Evolutionary conservation across 2,329 filamentous ascomycete genomes (phyloP), one percentile per base, ranked within the genome.

Genomic region (Alternaria incomplexa): DNA sequence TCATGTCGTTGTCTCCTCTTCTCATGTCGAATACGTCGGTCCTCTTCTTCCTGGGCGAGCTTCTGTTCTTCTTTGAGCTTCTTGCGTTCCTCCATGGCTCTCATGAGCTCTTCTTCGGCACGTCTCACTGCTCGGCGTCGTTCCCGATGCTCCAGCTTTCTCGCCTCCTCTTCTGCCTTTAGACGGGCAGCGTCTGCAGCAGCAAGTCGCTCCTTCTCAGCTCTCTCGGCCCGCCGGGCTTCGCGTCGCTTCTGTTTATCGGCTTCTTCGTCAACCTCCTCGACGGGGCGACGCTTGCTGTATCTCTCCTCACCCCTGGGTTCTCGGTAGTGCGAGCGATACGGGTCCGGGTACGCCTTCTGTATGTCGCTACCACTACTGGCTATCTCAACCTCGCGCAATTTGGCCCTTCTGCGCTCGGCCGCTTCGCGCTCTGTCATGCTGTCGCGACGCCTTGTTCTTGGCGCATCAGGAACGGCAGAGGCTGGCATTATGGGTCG

Each of bases 371-470:
- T 73, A 46, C 67, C 69, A 50, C 73, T 73, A 20, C 68, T 58
- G 22, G 65, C 54, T 45, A 69, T 72, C n/a, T 73, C 68, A 2
- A 56, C 51, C 22, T 75, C 74, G 22, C 66, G 68, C 2, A 64
- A 36, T 40, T 64, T 62, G 11, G 72, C 70, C 56, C 71, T 74
- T 3, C 62, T 68, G 55, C 64, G 68, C 9, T 55, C 58, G 22
- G 64, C 23, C 22, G 57, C 59, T 32, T 79, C 77, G 20, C 71
- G 70, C 13, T 77, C 76, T 4, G 75, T 75, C 36, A 77, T 73
- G 56, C 76, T 78, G 54, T 79, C 76, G 10, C 72, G 71, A 26
- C 76, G 71, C 48, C 74, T 78, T 30, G 63, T 71, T 44, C 67
- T 74, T 9, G 68, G 61, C 22, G 68, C 66, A 13, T 68, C 66